Evolutionary conservation across 768 basidiomycete genomes (phyloP), one percentile per base, ranked within the genome.

Genomic region (Suillus fuscotomentosus): DNA sequence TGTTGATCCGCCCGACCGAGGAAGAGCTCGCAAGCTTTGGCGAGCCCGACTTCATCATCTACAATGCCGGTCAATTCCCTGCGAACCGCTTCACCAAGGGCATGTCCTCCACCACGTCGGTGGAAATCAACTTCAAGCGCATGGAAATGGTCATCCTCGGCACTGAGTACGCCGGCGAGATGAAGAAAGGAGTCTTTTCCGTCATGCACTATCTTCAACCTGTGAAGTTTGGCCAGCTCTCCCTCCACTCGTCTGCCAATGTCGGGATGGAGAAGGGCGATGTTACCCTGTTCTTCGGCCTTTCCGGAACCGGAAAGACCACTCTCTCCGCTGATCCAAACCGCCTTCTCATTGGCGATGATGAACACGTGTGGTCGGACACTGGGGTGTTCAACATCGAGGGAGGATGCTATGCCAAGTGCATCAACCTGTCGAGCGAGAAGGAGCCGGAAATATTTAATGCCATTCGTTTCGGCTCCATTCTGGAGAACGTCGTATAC

Each of bases 61-160:
- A 99, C 88, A 99, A 99, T 79, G 97, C 97, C 54, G 97, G 97
- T 68, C 96, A 98, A 78, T 99, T 99, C 90, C 97, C 97, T 15
- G 97, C 97, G 70, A 99, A 99, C 78, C 92, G 97, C 51, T 99
- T 99, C 86, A 99, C 97, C 66, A 95, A 97, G 83, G 97, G 97
- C 79, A 99, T 99, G 97, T 97, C 94, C 66, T 97, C 95, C 11
- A 94, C 95, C 38, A 99, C 97, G 7, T 97, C 96, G 3, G 97
- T 99, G 59, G 97, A 98, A 81, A 94, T 99, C 84, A 99, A 99
- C 87, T 99, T 99, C 81, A 97, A 97, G 84, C 93, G 97, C 47
- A 97, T 95, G 95, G 97, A 99, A 79, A 99, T 99, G 97, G 97
- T 99, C 72, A 99, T 99, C 73, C 93, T 99, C 70, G 97, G 93